Percentiles rank a stretch among this genome's conserved stretches.
Conservation (phyloP, 257 asterid genomes). For the Rauvolfia tetraphylla region DNA sequence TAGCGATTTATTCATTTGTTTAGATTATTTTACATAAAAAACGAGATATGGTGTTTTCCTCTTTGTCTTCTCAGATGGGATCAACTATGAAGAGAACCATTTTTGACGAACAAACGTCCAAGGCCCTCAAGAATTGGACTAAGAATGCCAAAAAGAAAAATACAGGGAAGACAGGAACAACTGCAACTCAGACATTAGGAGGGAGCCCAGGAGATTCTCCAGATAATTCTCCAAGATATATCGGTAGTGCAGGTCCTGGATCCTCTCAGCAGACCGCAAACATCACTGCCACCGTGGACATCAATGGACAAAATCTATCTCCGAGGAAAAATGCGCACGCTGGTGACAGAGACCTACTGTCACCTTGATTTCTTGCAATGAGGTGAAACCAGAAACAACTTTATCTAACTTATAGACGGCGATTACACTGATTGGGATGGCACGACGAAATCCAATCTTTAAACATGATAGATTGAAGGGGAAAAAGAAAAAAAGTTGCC, state of each 20-base stretch:
- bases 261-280: constrained; percentile 22
- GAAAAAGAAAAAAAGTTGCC: background rate
- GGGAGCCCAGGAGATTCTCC: constrained; percentile 44
- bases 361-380: constrained; percentile 21
- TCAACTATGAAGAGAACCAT: constrained; percentile 84
- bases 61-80: constrained; percentile 60
- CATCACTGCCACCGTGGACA: constrained; percentile 44
- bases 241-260: background rate
- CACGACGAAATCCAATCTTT: background rate
- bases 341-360: constrained; percentile 25
- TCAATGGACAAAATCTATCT: constrained; percentile 24
- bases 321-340: background rate
- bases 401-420: background rate
- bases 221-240: constrained; percentile 20
- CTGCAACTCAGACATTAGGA: constrained; percentile 36
- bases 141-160: constrained; percentile 57
- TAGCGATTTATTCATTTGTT: background rate
- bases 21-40: background rate
- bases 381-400: background rate
- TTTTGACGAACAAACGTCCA: constrained; percentile 88
- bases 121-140: constrained; percentile 88
- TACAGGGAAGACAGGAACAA: background rate
- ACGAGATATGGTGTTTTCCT: background rate
- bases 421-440: background rate
- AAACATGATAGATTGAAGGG: background rate